A percentile compares a stretch with the other conserved stretches of the same genome.
These are phyloP conservation scores for Tolypocladium amazonense DNA, from an alignment of 2,329 filamentous ascomycete genomes.

Conservation along the genomic window DNA sequence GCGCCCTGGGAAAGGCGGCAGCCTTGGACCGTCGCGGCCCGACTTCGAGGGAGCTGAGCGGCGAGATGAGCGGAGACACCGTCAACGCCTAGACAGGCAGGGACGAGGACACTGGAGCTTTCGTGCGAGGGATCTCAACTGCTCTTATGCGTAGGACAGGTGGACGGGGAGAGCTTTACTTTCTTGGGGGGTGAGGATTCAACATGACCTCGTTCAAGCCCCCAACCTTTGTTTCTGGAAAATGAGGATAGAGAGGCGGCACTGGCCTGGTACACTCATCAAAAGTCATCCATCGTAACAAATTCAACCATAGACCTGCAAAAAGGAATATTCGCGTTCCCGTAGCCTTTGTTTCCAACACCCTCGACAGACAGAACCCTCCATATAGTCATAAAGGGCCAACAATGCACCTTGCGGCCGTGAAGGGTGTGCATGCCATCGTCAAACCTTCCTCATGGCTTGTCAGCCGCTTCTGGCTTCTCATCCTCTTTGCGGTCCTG, in stretches of 20 bases:
- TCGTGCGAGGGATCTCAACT: constrained; percentile 1
- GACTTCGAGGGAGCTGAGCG: constrained; percentile 44
- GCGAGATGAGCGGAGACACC: constrained; percentile 55
- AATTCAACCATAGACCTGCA: background rate
- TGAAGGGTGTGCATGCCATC: background rate
- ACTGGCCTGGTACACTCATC: background rate
- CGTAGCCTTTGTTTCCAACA: background rate
- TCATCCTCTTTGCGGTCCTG: constrained; percentile 15
- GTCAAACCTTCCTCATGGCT: background rate
- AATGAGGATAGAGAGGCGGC: background rate
- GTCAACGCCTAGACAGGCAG: constrained; percentile 11
- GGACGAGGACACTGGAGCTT: background rate
- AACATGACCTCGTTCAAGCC: constrained; percentile 1
- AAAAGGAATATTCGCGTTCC: background rate
- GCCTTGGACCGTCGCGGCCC: constrained; percentile 28
- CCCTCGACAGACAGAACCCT: background rate
- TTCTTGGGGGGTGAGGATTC: constrained; percentile 5
- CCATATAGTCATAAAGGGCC: background rate
- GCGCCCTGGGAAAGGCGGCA: constrained; percentile 2
- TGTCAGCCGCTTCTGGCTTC: background rate
- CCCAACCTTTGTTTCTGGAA: background rate
- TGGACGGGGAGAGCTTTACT: background rate
- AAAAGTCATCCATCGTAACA: background rate
- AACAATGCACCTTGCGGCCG: background rate
- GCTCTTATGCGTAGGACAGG: constrained; percentile 1